Conservation (phyloP, 2,329 filamentous ascomycete genomes). For the Cylindrodendrum hubeiense region DNA sequence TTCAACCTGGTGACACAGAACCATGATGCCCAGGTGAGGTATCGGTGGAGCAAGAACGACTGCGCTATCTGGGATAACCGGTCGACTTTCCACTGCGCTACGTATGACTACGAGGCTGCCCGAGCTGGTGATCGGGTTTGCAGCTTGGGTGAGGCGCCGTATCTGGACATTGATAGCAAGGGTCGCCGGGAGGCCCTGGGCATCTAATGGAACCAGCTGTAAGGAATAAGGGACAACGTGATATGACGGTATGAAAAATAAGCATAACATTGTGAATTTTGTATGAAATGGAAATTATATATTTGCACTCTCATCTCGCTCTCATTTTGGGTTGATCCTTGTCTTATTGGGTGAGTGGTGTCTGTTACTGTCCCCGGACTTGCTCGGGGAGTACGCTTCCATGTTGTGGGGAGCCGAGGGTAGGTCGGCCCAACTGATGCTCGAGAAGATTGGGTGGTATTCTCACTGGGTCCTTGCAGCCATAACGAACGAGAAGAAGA, state of each 20-base stretch:
- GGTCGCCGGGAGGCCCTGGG: conserved; percentile 54
- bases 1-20: conserved; percentile 64
- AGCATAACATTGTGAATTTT: conserved; percentile 5
- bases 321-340: background rate
- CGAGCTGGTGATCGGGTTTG: conserved; percentile 57
- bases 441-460: background rate
- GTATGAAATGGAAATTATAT: conserved; percentile 8
- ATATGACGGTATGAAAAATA: conserved; percentile 3
- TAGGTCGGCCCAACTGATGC: background rate
- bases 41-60: conserved; percentile 65
- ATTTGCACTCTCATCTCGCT: background rate
- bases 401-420: background rate
- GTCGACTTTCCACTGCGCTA: conserved; percentile 64
- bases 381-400: background rate
- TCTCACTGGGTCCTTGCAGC: background rate
- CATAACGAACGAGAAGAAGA: no score
- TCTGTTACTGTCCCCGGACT: background rate
- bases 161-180: conserved; percentile 53
- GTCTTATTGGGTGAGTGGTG: background rate
- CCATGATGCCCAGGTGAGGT: conserved; percentile 69
- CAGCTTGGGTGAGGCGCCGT: conserved; percentile 58
- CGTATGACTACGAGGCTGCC: conserved; percentile 68
- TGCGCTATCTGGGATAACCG: conserved; percentile 76
- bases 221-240: conserved; percentile 3
- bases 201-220: conserved; percentile 11